Conservation (phyloP, 2,329 filamentous ascomycete genomes). For the Cladosporium sp. region DNA sequence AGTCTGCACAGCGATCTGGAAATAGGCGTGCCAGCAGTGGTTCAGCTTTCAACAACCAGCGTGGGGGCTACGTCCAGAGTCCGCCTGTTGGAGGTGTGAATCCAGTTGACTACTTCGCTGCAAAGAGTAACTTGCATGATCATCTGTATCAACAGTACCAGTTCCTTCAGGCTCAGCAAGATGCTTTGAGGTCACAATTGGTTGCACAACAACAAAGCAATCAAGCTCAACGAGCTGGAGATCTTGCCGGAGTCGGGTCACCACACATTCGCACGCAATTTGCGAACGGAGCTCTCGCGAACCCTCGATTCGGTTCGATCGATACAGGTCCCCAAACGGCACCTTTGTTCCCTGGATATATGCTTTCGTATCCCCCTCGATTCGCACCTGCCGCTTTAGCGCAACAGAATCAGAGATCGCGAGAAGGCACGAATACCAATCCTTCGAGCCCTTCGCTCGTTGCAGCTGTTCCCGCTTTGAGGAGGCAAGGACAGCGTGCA, state of each 20-base stretch:
- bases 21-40: constrained; percentile 60
- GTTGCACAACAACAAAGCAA: constrained; percentile 42
- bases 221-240: constrained; percentile 39
- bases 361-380: constrained; percentile 46
- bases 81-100: constrained; percentile 42
- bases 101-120: constrained; percentile 43
- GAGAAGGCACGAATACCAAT: constrained; percentile 49
- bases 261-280: constrained; percentile 38
- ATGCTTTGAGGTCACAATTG: constrained; percentile 42
- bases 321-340: constrained; percentile 38
- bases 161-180: constrained; percentile 38
- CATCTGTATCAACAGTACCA: constrained; percentile 51
- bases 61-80: constrained; percentile 41
- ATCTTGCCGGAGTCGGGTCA: constrained; percentile 41
- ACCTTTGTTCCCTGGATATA: constrained; percentile 43
- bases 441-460: constrained; percentile 51
- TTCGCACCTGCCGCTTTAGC: constrained; percentile 41
- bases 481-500: constrained; percentile 44
- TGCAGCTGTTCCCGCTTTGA: constrained; percentile 44
- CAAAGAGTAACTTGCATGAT: constrained; percentile 47
- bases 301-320: constrained; percentile 31
- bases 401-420: constrained; percentile 39
- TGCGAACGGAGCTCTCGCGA: constrained; percentile 29
- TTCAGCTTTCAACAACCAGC: constrained; percentile 46
- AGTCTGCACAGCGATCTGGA: constrained; percentile 50